A percentile compares a stretch with the other conserved stretches of the same genome.
phyloP scores from a whole-genome alignment of 1,284 basidiomycete genomes.

The Heterobasidion irregulare region DNA sequence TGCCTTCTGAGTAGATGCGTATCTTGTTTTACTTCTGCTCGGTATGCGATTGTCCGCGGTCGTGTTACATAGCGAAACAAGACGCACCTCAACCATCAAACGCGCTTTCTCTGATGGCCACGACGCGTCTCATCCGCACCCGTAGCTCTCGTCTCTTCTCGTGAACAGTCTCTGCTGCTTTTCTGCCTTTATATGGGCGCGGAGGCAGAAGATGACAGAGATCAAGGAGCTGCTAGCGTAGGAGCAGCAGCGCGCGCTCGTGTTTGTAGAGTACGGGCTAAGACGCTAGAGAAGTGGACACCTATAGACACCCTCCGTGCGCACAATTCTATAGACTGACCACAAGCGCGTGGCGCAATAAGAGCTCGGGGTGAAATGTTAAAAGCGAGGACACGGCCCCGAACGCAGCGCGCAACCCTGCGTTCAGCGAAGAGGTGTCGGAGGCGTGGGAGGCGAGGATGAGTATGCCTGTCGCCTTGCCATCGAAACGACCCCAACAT shows the following conservation, averaged over 20 bases:
- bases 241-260: conserved; percentile 51
- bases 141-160: too few relatives aligned
- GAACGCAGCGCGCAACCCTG: conserved; percentile 43
- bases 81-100: too few relatives aligned
- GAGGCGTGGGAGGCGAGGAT: conserved; percentile 24
- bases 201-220: conserved; percentile 60
- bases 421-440: conserved; percentile 37
- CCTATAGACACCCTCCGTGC: conserved; percentile 40
- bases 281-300: conserved; percentile 36
- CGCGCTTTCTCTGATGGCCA: too few relatives aligned
- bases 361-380: conserved; percentile 34
- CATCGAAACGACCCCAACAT: too few relatives aligned
- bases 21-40: too few relatives aligned
- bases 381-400: conserved; percentile 51
- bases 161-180: too few relatives aligned
- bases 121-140: too few relatives aligned
- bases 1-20: too few relatives aligned
- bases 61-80: too few relatives aligned
- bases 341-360: conserved; percentile 43
- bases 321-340: conserved; percentile 45
- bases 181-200: conserved; percentile 27
- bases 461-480: too few relatives aligned
- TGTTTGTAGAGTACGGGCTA: conserved; percentile 51
- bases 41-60: too few relatives aligned
- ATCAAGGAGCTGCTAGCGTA: conserved; percentile 58